Evolutionary conservation across 371 early-diverging fungal species (phyloP), one percentile per base, ranked within the genome.

Genomic region (Blastocladiella emersonii): DNA sequence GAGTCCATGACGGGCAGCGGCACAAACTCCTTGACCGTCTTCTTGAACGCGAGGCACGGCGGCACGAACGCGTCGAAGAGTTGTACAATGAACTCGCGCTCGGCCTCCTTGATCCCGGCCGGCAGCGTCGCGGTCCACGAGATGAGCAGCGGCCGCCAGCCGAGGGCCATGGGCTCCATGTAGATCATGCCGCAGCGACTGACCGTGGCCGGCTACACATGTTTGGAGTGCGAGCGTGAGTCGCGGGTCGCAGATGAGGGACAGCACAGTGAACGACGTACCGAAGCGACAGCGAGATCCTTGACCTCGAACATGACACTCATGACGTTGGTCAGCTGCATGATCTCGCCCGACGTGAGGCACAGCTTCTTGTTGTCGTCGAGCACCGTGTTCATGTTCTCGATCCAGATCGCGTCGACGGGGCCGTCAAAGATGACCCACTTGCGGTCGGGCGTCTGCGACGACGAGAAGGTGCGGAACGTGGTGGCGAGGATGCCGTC

Each of bases 401-500:
- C 85, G 32, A 85, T 79, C 85, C 85, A 85, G 2, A 79, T 79
- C 15, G 83, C 81, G 49, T 82, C 80, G 23, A 83, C 77, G 15
- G 80, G 82, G 0, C 84, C 83, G 68, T 85, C 85, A 70, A 84
- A 85, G 45, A 84, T 74, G 65, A 81, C 81, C 83, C 82, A 84
- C 59, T 82, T 78, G 37, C 70, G 70, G 65, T 81, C 82, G 10
- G 71, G 70, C 6, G 74, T 65, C 8, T 71, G 71, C 55, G 75
- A 77, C 34, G 75, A 76, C 13, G 72, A 71, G 19, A 77, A 78
- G 45, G 75, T 73, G 36, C 82, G 57, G 76, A 81, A 77, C 41
- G 77, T 64, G 37, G 74, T 73, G 1, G 80, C 74, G 10, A 81
- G 62, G 32, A 81, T 77, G 12, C 82, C 82, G 56, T 82, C 82